Base-by-base conservation (phyloP, 768 basidiomycete genomes). In the Lactarius hengduanensis region DNA sequence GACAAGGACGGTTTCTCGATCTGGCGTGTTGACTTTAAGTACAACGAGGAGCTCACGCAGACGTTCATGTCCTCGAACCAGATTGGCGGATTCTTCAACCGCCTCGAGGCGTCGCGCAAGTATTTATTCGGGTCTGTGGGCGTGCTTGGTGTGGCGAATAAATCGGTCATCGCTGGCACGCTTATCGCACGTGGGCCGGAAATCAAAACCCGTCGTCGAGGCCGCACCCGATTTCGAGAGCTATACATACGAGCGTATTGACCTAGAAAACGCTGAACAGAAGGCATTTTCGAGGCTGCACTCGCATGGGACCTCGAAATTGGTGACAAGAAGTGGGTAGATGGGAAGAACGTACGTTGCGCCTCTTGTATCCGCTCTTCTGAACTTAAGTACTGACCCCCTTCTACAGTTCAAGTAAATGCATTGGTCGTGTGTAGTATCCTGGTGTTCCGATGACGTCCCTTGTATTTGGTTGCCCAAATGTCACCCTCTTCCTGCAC, bases 1-100 rank as follows among this genome's bases (percentile, higher is more conserved):
- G 95, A 98, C 82, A 79, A 84, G 71, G 86, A 87, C 68, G 94
- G 96, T 32, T 97, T 87, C 87, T 96, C 94, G 69, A 77, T 87
- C 75, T 96, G 92, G 91, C 85, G 91, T 64, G 87, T 94, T 63
- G 92, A 94, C 81, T 99, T 92, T 89, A 97, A 96, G 82, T 98
- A 96, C 87, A 92, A 92, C 79, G 82, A 88, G 26, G 96, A 97
- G 78, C 87, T 98, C 69, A 94, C 94, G 26, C 86, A 88, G 77
- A 85, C 84, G 61, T 98, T 93, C 85, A 98, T 94, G 95, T 95
- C 93, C 66, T 85, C 87, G 68, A 98, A 98, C 84, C 92, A 91
- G 78, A 86, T 97, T 74, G 86, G 86, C 66, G 96, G 96, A 20
- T 94, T 96, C 88, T 98, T 96, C 86, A 92, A 96, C 84, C 93